Base-by-base conservation (phyloP, 331 rosid genomes). In the Pyracantha coccinea region DNA sequence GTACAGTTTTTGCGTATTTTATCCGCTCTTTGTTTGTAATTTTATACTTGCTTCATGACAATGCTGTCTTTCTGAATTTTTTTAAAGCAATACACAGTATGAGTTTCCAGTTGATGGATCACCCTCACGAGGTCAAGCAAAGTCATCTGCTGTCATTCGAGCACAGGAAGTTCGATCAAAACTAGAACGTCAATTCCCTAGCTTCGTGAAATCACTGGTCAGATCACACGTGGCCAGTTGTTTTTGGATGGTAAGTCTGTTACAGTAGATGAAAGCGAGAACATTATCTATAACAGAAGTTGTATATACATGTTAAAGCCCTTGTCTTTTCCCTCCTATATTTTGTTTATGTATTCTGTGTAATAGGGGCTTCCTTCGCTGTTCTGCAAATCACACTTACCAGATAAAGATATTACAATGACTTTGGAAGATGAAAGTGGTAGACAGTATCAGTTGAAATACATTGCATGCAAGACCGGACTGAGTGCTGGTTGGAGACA, bases 401-500 rank as follows among this genome's bases (percentile, higher is more conserved):
- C 96, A 1, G 89, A 79, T 63, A 88, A 86, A 75, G 98, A 93
- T 82, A 67, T 62, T 47, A 83, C 89, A 10, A 50, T 93, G 54
- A 87, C 77, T 74, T 83, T 93, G 81, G 97, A 89, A 85, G 94
- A 93, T 80, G 96, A 93, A 79, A 79, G 75, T 76, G 96, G 91
- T 60, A 91, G 73, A 83, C 91, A 87, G 53, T 86, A 75, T 77
- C 84, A 79, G 20, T 77, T 80, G 29, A 93, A 93, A 76, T 93
- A 87, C 82, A 85, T 93, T 69, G 98, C 98, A 10, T 86, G 76
- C 77, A 93, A 89, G 85, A 86, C 94, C 31, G 98, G 98, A 62
- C 73, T 93, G 57, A 87, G 98, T 75, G 90, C 98, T 80, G 98
- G 98, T 60, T 93, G 98, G 97, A 91, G 97, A 80, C 98, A 91